These are phyloP conservation scores for Mrakia gelida DNA, from an alignment of 768 basidiomycete genomes.

Conservation along the genomic window DNA sequence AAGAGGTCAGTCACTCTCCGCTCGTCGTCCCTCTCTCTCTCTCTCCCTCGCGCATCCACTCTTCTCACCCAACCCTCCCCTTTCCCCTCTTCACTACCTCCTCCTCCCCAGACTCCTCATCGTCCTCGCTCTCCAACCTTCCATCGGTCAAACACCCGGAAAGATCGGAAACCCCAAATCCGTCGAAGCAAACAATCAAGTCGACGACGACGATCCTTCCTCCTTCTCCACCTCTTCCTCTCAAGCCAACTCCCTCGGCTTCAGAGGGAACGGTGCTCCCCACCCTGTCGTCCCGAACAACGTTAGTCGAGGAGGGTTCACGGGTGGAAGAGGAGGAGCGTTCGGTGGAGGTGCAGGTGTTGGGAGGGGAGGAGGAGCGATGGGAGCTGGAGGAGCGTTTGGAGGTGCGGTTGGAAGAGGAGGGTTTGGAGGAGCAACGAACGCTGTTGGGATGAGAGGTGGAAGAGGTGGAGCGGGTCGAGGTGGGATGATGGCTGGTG, in stretches of 20 bases:
- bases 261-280: neutral
- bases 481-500: neutral
- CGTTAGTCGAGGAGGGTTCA: neutral
- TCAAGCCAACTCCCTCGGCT: neutral
- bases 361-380: neutral
- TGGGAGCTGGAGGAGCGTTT: neutral
- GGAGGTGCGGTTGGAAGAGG: conserved; percentile 6
- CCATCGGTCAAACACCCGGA: neutral
- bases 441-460: neutral
- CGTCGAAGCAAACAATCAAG: conserved; percentile 67
- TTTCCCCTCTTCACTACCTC: neutral
- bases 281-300: too few relatives aligned
- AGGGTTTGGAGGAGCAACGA: conserved; percentile 23
- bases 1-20: conserved; percentile 56
- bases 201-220: conserved; percentile 20
- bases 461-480: neutral
- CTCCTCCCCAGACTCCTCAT: neutral
- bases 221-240: neutral
- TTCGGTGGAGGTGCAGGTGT: neutral
- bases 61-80: neutral
- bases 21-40: neutral
- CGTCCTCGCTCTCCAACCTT: neutral
- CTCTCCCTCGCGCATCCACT: too few relatives aligned
- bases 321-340: neutral
- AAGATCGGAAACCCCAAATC: neutral